Conservation (phyloP, 1,284 basidiomycete species). For the Irpex sp. region DNA sequence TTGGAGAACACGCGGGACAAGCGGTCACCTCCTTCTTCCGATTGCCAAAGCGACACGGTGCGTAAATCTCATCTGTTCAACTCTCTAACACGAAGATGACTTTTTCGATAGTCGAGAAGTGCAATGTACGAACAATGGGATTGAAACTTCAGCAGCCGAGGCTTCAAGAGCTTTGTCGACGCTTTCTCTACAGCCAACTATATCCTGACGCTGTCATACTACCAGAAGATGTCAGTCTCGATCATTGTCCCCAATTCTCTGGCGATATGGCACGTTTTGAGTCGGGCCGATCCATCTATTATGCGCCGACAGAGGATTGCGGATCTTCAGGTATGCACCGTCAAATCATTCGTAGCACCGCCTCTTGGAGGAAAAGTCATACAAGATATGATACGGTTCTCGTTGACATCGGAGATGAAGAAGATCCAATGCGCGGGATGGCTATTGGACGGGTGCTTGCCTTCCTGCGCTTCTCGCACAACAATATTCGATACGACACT, state of each 20-base stretch:
- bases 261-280: constrained; percentile 22
- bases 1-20: neutral
- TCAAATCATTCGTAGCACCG: constrained; percentile 3
- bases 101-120: neutral
- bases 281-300: constrained; percentile 24
- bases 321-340: constrained; percentile 8
- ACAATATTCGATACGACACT: constrained; percentile 18
- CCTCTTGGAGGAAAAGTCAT: constrained; percentile 2
- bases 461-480: constrained; percentile 8
- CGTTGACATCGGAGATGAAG: neutral
- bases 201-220: neutral
- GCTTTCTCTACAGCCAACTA: neutral
- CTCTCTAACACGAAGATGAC: no score
- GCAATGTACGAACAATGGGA: neutral
- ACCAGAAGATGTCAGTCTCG: neutral
- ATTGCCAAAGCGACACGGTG: neutral
- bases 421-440: neutral
- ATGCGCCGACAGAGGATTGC: constrained; percentile 26
- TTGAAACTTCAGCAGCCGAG: neutral
- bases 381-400: constrained; percentile 3
- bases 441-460: constrained; percentile 1
- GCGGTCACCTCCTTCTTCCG: neutral
- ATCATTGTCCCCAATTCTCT: neutral
- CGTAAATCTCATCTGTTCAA: no score
- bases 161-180: neutral